Conservation (phyloP, 2,329 filamentous ascomycete genomes). For the Apiospora phragmitis region DNA sequence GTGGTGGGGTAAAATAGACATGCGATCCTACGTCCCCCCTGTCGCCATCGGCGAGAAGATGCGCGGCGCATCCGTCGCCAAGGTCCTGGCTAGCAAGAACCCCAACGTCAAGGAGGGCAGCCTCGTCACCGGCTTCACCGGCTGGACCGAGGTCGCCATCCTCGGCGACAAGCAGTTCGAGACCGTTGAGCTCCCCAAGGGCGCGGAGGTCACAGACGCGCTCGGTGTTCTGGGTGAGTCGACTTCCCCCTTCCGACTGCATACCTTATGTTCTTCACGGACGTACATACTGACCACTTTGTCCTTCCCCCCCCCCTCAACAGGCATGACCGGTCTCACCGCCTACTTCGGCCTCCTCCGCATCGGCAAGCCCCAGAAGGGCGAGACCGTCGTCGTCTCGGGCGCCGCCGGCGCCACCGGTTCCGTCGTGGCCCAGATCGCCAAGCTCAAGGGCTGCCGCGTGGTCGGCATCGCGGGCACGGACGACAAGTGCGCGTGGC, state of each 20-base stretch:
- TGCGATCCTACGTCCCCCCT: constrained; percentile 64
- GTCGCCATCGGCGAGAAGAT: constrained; percentile 69
- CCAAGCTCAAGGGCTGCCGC: constrained; percentile 75
- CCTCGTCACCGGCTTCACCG: constrained; percentile 54
- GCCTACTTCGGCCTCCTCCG: constrained; percentile 62
- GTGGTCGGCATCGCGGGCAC: constrained; percentile 81
- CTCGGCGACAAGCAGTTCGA: constrained; percentile 52
- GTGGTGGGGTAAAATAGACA: constrained; percentile 32
- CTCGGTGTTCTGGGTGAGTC: constrained; percentile 54
- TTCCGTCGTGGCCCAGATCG: constrained; percentile 79
- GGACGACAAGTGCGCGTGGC: constrained; percentile 76
- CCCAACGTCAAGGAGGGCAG: constrained; percentile 55
- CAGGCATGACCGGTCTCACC: constrained; percentile 50
- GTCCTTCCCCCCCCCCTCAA: background rate
- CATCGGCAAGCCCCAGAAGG: constrained; percentile 71
- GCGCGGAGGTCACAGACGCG: constrained; percentile 54
- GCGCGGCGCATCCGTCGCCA: constrained; percentile 62
- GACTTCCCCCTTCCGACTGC: background rate
- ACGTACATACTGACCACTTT: background rate
- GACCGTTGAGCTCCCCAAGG: constrained; percentile 40
- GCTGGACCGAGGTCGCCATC: constrained; percentile 69
- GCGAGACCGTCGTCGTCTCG: constrained; percentile 80
- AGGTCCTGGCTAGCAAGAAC: constrained; percentile 62
- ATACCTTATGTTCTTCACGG: no score
- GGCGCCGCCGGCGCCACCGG: constrained; percentile 81